Base-by-base conservation (phyloP, 352 stramenopile genomes). In the Globisporangium nunn region DNA sequence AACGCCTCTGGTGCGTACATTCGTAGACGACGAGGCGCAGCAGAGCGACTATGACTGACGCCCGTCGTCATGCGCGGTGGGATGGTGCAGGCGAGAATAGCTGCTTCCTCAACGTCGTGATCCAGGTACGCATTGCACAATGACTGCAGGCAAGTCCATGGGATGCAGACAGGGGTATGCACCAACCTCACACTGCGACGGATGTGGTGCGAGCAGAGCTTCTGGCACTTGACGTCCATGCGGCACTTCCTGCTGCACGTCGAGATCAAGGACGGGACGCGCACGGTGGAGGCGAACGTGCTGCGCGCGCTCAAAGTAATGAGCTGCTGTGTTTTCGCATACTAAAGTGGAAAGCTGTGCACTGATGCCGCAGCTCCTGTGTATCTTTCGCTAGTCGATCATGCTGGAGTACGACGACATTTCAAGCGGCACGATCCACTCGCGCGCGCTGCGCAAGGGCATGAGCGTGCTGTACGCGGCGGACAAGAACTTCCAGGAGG, bases 91-190 rank as follows among this genome's bases (percentile, higher is more conserved):
- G 87, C 56, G 85, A 96, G 61, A 96, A 96, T 61, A 95, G 90
- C 62, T 96, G 87, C 67, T 96, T 95, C 58, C 68, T 96, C 62
- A 95, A 96, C 56, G 87, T 96, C 4, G 72, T 96, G 35, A 92
- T 96, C 57, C 86, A 70, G 54, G 63, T 70, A 54, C 15, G n/a
- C 23, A 23, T 23, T 5, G 23, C 31, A 37, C 33, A 8, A 5
- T 43, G 29, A 14, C 28, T 14, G 14, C 23, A 23, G 23, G 23
- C 23, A 23, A 23, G 23, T 23, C 23, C 23, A 23, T 23, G 23
- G 23, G 23, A 23, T 23, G 23, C 23, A 23, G 23, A 23, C 23
- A 23, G 23, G 23, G 23, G 23, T 23, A 23, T 23, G 23, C 23
- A 48, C 15, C 18, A 2, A 6, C 6, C 29, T 39, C 28, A 45